Conservation (phyloP, 164 flowering plant genomes). For the Liriodendron chinense region DNA sequence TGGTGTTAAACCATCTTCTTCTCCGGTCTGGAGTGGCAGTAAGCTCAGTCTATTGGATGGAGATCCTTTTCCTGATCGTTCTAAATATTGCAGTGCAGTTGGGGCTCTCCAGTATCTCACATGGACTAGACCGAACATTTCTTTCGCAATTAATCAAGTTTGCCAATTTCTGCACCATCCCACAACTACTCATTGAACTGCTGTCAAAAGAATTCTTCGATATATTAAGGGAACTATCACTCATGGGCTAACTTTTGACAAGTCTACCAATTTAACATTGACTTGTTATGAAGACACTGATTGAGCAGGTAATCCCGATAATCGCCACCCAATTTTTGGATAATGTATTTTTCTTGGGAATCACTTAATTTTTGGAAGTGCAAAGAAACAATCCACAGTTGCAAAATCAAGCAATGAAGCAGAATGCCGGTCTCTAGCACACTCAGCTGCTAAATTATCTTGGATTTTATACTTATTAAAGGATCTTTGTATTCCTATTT, state of each 20-base stretch:
- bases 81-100: neutral
- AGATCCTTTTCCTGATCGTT: neutral
- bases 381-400: neutral
- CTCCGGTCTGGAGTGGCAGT: neutral
- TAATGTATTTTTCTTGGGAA: neutral
- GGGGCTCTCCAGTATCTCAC: too few species aligned
- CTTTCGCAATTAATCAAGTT: too few species aligned
- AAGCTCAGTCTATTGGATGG: neutral
- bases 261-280: neutral
- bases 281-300: neutral
- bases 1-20: neutral
- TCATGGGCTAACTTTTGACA: neutral
- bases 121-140: too few species aligned
- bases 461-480: neutral
- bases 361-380: neutral
- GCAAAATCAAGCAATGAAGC: neutral
- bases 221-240: neutral
- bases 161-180: neutral
- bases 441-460: neutral
- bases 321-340: neutral
- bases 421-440: neutral
- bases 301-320: neutral
- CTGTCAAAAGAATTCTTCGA: neutral
- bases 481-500: conserved; percentile 3
- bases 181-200: neutral